Evolutionary conservation across 2,329 filamentous ascomycete species (phyloP), one percentile per base, ranked within the genome.

Genomic region (Claviceps lovelessii): DNA sequence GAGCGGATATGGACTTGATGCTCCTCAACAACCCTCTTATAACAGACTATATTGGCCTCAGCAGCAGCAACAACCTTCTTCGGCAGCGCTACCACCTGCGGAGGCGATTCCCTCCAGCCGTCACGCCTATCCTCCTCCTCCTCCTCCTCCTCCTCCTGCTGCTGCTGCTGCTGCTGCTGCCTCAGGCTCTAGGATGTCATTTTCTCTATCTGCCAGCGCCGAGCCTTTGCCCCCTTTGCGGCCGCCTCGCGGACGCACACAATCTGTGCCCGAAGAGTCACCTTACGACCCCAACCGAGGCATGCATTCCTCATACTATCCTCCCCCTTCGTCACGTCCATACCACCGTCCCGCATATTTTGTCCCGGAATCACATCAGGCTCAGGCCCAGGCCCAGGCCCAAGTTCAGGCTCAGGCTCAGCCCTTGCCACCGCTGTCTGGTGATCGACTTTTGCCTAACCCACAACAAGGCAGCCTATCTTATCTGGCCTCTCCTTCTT

Each of bases 161-260:
- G 52, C 57, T 2, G 31, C 28, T 63, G 35, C 59, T 59, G 62
- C 60, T 11, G 60, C 59, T 9, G 54, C 62, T 23, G 51, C 56
- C n/a, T 54, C 61, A 28, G 57, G 63, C 37, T 58, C 67, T 3
- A 64, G 69, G 31, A 65, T 68, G 15, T 66, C 69, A 1, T 71
- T 70, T 54, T 67, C 67, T 37, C 68, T 68, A 35, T 64, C 65
- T 39, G 63, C 61, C 15, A 68, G 60, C 55, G 62, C 68, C 11
- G 68, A 71, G 44, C 68, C 68, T 29, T 60, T 72, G 28, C 70
- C 70, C 5, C 69, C 70, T 7, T 61, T 72, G 42, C 63, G 70
- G 44, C 70, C 70, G n/a, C 64, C 70, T 15, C 64, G 70, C 44
- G 61, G 62, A 37, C 68, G 68, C 23, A 65, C 63, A 46, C 67